phyloP scores from a whole-genome alignment of 225 moss, liverwort and hornwort species.

The Pleurozium schreberi region DNA sequence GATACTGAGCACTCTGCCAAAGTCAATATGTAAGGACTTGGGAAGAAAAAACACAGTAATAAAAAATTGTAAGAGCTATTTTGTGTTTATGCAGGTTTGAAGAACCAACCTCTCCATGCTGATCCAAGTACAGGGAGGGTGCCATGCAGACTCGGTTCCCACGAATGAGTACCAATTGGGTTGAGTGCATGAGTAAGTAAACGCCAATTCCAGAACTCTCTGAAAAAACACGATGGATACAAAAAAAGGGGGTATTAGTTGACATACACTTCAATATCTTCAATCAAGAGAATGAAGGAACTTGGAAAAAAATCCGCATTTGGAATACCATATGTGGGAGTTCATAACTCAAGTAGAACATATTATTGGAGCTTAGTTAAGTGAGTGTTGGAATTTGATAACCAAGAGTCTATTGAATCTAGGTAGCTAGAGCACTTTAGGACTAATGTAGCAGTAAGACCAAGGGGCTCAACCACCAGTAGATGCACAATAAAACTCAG shows the following conservation, averaged over 20 bases:
- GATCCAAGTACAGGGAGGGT: slow-evolving; percentile 92
- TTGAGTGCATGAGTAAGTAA: slow-evolving; percentile 69
- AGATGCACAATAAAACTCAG: background rate
- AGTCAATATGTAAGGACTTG: background rate
- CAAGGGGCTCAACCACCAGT: background rate
- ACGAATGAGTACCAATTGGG: slow-evolving; percentile 74
- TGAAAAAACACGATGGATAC: slow-evolving; percentile 9
- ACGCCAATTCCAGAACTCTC: slow-evolving; percentile 80
- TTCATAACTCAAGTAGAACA: background rate
- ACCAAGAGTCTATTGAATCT: background rate
- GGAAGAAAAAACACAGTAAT: background rate
- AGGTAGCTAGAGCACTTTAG: background rate
- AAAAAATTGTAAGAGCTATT: background rate
- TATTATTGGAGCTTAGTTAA: background rate
- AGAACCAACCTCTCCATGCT: slow-evolving; percentile 90
- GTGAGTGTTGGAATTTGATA: background rate
- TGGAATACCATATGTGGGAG: background rate
- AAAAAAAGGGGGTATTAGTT: background rate
- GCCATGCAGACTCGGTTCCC: slow-evolving; percentile 73
- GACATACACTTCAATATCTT: background rate
- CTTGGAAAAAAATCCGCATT: background rate
- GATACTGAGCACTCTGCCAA: background rate
- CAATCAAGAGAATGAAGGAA: background rate
- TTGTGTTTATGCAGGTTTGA: background rate
- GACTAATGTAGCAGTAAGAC: background rate